Evolutionary conservation across 805 yeast genomes (phyloP).

Genomic region (Grigorovia humatica): DNA sequence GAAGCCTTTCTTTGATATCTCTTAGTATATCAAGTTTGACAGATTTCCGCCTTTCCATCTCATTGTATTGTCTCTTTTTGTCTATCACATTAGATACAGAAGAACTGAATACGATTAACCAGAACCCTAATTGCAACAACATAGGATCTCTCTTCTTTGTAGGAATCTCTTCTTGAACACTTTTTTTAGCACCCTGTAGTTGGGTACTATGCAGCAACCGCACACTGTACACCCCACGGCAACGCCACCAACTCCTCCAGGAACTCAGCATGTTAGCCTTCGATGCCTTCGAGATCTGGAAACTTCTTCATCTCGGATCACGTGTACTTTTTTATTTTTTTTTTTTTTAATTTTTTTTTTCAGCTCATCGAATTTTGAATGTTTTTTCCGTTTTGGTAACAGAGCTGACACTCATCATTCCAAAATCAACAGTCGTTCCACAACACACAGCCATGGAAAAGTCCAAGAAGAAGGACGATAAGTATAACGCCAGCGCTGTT

Average conservation of each 20-base stretch:
- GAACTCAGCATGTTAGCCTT: background rate
- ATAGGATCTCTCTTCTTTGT: conserved; percentile 7
- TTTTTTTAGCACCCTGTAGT: too few relatives aligned
- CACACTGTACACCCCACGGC: background rate
- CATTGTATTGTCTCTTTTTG: conserved; percentile 31
- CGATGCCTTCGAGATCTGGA: background rate
- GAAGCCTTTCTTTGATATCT: conserved; percentile 31
- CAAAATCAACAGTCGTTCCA: background rate
- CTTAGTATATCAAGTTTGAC: conserved; percentile 32
- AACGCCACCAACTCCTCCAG: background rate
- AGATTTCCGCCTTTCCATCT: conserved; percentile 30
- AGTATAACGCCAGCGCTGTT: conserved; percentile 12
- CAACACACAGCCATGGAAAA: background rate
- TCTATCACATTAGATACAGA: conserved; percentile 38
- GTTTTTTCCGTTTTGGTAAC: background rate
- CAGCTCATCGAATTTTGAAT: conserved; percentile 1
- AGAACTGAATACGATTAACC: conserved; percentile 37
- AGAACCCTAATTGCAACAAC: conserved; percentile 31
- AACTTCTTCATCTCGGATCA: background rate
- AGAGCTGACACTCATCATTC: background rate
- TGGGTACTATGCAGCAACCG: too few relatives aligned
- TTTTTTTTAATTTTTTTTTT: background rate
- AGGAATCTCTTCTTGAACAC: too few relatives aligned
- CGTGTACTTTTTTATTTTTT: background rate
- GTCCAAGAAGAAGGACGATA: conserved; percentile 5